Base-by-base conservation (phyloP, 805 yeast genomes). In the Hyphopichia homilentoma region DNA sequence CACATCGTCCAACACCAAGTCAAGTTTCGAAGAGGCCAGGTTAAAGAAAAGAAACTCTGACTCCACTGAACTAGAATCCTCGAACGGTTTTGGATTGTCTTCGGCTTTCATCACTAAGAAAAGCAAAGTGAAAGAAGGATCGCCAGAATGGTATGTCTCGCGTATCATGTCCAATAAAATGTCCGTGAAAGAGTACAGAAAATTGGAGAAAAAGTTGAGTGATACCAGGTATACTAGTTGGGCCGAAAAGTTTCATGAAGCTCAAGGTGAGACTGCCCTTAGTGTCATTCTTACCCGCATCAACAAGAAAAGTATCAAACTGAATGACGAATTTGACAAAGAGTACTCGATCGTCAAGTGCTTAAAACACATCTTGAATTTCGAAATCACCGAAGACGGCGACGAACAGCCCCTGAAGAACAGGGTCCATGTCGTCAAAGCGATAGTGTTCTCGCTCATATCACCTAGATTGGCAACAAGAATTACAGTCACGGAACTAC, bases 231-330 rank as follows among this genome's bases (percentile, higher is more conserved):
- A 50, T 9, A 29, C 36, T 7, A 32, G 33, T 11, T 66, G 70
- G 70, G 45, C 55, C 4, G 47, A 43, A 24, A 43, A 38, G 4
- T 66, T 67, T 39, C 45, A 50, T n/a, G 54, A 52, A n/a, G 59
- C 61, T 1, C 70, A 66, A 41, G 73, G 72, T 13, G 71, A 66
- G 35, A 54, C 65, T 3, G 71, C 71, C 0, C 50, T 66, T 8
- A 54, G 68, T 0, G 69, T 61, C 4, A 51, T 61, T 9, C 52
- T 67, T 16, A 47, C 61, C 3, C 47, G 68, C 24, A 52, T 65
- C 22, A 67, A 64, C 41, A 60, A 56, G 36, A 61, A 65, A 38
- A 60, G 66, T 35, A 65, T 65, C 39, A 67, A 67, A 41, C 60
- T 70, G 3, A 65, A 67, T 38, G 71, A 65, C 19, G 71, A 65